phyloP scores from a whole-genome alignment of 495 filamentous ascomycete genomes.

The Xylaria sp. region DNA sequence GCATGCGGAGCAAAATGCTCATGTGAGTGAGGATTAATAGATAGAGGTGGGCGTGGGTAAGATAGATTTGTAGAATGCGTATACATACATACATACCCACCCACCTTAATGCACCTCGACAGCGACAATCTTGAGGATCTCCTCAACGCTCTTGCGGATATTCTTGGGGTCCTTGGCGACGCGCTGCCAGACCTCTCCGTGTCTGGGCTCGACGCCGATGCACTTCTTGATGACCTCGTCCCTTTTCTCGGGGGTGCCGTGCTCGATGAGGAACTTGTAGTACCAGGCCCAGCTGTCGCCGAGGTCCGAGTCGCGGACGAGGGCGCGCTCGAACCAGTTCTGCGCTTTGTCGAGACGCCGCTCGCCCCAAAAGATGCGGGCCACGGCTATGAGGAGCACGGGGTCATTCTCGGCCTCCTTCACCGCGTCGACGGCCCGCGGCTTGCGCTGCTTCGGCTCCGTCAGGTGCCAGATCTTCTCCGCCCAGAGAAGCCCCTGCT shows the following conservation, averaged over 20 bases:
- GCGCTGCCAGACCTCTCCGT: slow-evolving; percentile 91
- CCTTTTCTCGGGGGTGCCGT: slow-evolving; percentile 93
- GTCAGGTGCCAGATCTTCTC: slow-evolving; percentile 96
- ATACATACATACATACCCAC: neutral
- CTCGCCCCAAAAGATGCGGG: slow-evolving; percentile 64
- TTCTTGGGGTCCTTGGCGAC: slow-evolving; percentile 87
- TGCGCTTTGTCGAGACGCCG: slow-evolving; percentile 87
- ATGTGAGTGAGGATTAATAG: no score
- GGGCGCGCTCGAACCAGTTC: slow-evolving; percentile 96
- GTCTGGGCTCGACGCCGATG: slow-evolving; percentile 77
- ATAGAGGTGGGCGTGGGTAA: neutral
- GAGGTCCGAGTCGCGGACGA: slow-evolving; percentile 80
- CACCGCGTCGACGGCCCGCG: slow-evolving; percentile 89
- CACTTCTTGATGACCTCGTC: slow-evolving; percentile 79
- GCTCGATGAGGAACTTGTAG: slow-evolving; percentile 87
- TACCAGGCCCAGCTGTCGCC: slow-evolving; percentile 99
- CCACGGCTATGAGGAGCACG: slow-evolving; percentile 71
- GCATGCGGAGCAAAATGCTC: neutral
- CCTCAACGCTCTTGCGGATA: slow-evolving; percentile 73
- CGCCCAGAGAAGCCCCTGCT: slow-evolving; percentile 85
- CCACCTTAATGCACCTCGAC: slow-evolving; percentile 48
- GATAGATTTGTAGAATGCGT: neutral
- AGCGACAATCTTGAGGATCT: slow-evolving; percentile 80
- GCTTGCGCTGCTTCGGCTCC: slow-evolving; percentile 86
- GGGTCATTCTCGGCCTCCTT: slow-evolving; percentile 96